Conservation (phyloP, 2,329 filamentous ascomycete genomes). For the Sarocladium kiliense region DNA sequence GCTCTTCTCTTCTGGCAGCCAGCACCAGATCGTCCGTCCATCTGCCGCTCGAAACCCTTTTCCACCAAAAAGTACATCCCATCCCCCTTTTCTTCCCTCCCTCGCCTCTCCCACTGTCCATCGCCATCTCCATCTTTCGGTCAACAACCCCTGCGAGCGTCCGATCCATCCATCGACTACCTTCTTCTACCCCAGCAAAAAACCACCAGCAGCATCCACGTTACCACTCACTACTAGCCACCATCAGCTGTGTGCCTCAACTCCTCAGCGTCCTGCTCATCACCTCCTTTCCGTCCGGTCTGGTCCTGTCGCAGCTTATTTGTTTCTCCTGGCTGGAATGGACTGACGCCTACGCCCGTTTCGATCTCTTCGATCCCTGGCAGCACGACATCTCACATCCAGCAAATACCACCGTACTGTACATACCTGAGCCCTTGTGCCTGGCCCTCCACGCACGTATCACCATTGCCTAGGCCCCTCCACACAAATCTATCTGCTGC, state of each 20-base stretch:
- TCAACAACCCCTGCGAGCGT: too few species aligned
- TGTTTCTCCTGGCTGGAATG: conserved; percentile 7
- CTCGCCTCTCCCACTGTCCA: too few species aligned
- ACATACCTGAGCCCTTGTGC: conserved; percentile 2
- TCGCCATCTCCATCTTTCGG: too few species aligned
- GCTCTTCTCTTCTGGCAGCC: background rate
- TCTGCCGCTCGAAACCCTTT: background rate
- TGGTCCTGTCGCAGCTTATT: background rate
- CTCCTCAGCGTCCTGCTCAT: background rate
- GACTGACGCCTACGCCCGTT: conserved; percentile 1
- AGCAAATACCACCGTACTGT: background rate
- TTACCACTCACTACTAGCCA: background rate
- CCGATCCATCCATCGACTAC: background rate
- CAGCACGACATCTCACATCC: background rate
- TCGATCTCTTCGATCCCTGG: background rate
- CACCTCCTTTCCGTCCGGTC: too few species aligned
- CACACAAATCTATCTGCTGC: background rate
- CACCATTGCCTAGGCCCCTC: background rate
- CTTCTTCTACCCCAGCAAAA: background rate
- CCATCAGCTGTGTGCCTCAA: background rate
- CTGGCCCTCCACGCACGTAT: background rate
- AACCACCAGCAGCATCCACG: background rate
- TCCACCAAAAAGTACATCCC: background rate
- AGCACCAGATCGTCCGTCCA: background rate
- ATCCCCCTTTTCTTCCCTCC: too few species aligned